These are phyloP conservation scores for Epichloe uncinata DNA, from an alignment of 2,329 filamentous ascomycete genomes.

Conservation along the genomic window DNA sequence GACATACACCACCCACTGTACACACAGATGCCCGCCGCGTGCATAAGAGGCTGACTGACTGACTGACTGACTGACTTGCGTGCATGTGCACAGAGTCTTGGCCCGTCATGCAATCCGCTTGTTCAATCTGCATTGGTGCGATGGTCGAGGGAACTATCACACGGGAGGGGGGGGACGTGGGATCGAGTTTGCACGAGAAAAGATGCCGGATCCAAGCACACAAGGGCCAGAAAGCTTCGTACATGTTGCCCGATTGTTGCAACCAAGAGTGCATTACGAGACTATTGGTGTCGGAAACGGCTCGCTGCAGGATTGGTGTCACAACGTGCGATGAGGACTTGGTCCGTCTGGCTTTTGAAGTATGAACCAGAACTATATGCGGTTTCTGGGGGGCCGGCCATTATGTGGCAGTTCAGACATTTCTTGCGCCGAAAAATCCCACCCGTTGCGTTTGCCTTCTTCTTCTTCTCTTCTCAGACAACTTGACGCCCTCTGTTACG, in stretches of 20 bases:
- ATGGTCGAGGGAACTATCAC: not conserved
- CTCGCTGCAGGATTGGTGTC: constrained; percentile 17
- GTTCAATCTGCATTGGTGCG: constrained; percentile 1
- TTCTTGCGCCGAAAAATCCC: not conserved
- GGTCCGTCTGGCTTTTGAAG: not conserved
- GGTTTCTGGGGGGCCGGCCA: not conserved
- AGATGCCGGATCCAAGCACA: not conserved
- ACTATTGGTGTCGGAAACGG: constrained; percentile 22
- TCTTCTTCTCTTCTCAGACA: not conserved
- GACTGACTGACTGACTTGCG: not conserved
- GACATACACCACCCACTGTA: not conserved
- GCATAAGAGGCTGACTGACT: not conserved
- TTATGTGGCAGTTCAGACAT: not conserved
- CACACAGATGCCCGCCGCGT: not conserved
- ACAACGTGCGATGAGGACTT: constrained; percentile 2
- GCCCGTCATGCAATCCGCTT: constrained; percentile 2
- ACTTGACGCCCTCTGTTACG: not conserved
- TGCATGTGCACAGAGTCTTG: not conserved
- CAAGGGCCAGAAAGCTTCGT: not conserved
- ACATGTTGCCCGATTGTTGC: not conserved
- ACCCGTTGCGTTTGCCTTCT: too few species aligned
- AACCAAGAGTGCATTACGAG: constrained; percentile 19
- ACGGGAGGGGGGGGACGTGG: not conserved
- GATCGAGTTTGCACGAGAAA: not conserved
- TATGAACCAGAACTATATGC: too few species aligned